Evolutionary conservation across 805 yeast genomes (phyloP).

Genomic region (Phaffomyces opuntiae): DNA sequence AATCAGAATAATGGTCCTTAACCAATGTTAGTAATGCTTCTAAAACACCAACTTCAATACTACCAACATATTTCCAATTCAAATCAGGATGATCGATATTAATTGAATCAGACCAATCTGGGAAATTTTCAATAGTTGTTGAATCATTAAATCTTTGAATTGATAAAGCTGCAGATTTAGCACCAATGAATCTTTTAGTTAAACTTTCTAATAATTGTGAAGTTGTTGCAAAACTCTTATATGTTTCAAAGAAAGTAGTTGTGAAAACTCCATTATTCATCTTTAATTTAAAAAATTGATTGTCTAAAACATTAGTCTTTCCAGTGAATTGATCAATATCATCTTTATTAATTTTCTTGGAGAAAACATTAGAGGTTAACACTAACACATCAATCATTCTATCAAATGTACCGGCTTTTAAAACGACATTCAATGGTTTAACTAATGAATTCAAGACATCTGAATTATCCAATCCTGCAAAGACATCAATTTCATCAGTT

Average conservation of each 20-base stretch:
- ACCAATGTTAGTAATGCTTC: slow-evolving; percentile 70
- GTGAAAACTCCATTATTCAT: slow-evolving; percentile 64
- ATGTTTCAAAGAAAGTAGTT: slow-evolving; percentile 62
- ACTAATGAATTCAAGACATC: slow-evolving; percentile 18
- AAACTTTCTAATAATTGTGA: slow-evolving; percentile 43
- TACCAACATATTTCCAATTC: slow-evolving; percentile 62
- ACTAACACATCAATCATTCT: slow-evolving; percentile 75
- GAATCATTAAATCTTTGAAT: slow-evolving; percentile 29
- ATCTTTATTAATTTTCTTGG: slow-evolving; percentile 32
- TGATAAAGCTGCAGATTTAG: slow-evolving; percentile 53
- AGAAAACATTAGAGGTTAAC: slow-evolving; percentile 57
- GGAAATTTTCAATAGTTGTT: slow-evolving; percentile 29
- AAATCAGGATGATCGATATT: slow-evolving; percentile 37
- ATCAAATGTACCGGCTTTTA: slow-evolving; percentile 67
- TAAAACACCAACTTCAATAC: slow-evolving; percentile 74
- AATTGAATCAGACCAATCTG: slow-evolving; percentile 48
- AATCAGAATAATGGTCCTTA: slow-evolving; percentile 66
- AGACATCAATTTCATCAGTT: slow-evolving; percentile 26
- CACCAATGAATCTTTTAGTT: slow-evolving; percentile 50
- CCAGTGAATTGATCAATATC: slow-evolving; percentile 37
- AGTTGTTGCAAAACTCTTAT: slow-evolving; percentile 60
- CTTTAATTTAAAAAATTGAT: slow-evolving; percentile 37
- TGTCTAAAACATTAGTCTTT: slow-evolving; percentile 26
- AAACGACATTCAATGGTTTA: slow-evolving; percentile 36
- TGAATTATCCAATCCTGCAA: slow-evolving; percentile 26